These are phyloP conservation scores for Didymella glomerata DNA, from an alignment of 2,329 filamentous ascomycete species.

Conservation along the genomic window DNA sequence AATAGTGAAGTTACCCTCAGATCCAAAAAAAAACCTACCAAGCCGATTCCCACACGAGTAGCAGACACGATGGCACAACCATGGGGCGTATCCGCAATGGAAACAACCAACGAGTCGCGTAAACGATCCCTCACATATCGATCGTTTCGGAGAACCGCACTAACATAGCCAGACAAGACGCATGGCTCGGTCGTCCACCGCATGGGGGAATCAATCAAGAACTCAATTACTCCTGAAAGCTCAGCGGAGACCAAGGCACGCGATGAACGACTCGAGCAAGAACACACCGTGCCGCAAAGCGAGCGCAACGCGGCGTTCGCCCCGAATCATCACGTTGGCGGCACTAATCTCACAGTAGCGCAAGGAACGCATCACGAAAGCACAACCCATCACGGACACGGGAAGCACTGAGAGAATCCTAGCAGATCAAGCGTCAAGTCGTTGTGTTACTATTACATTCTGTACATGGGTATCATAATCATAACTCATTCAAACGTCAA, in stretches of 20 bases:
- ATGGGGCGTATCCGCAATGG: conserved; percentile 17
- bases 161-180: conserved; percentile 3
- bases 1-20: not conserved
- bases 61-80: conserved; percentile 8
- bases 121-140: too few species aligned
- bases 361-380: conserved; percentile 4
- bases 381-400: not conserved
- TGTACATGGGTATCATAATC: not conserved
- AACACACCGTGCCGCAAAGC: conserved; percentile 9
- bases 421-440: not conserved
- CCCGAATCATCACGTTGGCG: conserved; percentile 8
- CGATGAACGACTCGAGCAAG: conserved; percentile 8
- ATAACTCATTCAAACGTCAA: not conserved
- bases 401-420: not conserved
- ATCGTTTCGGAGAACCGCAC: not conserved
- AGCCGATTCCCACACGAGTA: not conserved
- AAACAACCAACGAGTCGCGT: conserved; percentile 9
- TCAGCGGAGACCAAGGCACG: not conserved
- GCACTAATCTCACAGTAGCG: conserved; percentile 15
- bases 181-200: conserved; percentile 11
- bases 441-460: not conserved
- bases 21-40: not conserved
- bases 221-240: conserved; percentile 10
- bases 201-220: conserved; percentile 11
- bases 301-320: conserved; percentile 5